Evolutionary conservation across 371 early-diverging fungal species (phyloP), one percentile per base, ranked within the genome.

Genomic region (Zychaea mexicana): DNA sequence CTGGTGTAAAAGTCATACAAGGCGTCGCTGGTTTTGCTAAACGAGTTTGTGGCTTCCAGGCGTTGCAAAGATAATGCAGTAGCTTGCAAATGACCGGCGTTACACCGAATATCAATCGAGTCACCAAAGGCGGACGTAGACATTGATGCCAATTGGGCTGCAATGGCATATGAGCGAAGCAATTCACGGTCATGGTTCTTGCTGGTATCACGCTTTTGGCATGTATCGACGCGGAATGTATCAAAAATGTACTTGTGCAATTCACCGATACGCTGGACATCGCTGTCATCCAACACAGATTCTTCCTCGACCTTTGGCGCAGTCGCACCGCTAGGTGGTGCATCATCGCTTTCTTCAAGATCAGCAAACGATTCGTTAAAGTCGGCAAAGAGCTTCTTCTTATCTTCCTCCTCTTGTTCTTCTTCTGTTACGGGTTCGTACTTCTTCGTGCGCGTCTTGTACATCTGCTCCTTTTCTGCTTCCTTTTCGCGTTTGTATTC

Each of bases 1-100:
- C 94, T 93, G 61, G 89, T 86, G 78, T 98, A 98, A 62, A 97
- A 97, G 72, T 98, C 88, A 67, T 92, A 92, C n/a, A 88, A 83
- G 24, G 63, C 68, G 59, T 75, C 71, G 62, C 79, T 63, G 46
- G 70, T 46, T 70, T 72, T 78, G 15, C 59, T 66, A 55, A 78
- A 78, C 9, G 79, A 74, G 27, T 73, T 65, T 10, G 67, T 72
- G 17, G 81, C 66, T 60, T 75, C 76, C 17, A 80, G 69, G 39
- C 81, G 77, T 46, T 62, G 67, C 36, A 80, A 67, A 4, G 72
- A 65, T 27, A 75, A 38, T 4, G 67, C 54, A 9, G 76, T 70
- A 22, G 71, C 57, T 38, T 68, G 72, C 27, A 82, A 65, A 45
- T 82, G 75, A 42, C 79, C 77, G 28, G 72, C 73, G 22, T 70